Base-by-base conservation (phyloP, 2,329 filamentous ascomycete species). In the Xylaria multiplex region DNA sequence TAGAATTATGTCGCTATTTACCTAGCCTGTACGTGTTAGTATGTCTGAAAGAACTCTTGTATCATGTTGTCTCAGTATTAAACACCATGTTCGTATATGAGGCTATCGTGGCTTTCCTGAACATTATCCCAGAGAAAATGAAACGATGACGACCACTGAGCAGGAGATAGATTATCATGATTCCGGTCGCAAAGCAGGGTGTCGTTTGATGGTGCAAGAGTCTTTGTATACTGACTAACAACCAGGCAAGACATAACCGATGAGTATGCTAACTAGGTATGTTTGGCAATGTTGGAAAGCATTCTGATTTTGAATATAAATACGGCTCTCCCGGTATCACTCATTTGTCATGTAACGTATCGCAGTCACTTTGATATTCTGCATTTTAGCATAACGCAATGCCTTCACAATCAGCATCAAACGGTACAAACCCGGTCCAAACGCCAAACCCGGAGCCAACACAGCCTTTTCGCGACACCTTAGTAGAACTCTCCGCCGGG, bases 51-150 rank as follows among this genome's bases (percentile, higher is more conserved):
- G 22, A n/a, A 35, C n/a, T 11, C 24, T 27, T 14, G 37, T 60
- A 16, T 35, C 48, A 30, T 43, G 9, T 35, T 60, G 58, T 60
- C 58, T 53, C 48, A 45, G 27, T 42, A 35, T 60, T 48, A 53
- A 60, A 60, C 58, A 32, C 40, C 16, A 43, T 30, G 7, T 49
- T 42, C 14, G 42, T 24, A 43, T 1, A 9, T 53, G 57, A 35
- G 6, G 37, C 37, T 13, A 60, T 60, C 37, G 37, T n/a, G 40
- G 27, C 58, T 16, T 40, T 40, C 7, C 32, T 16, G 42, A 59
- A 50, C 45, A 50, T 19, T 42, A 30, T 22, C 6, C 30, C 5
- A 22, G 22, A 53, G 9, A 24, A 11, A 37, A 40, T 40, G n/a
- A 50, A 50, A 6, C 27, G 37, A 58, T 43, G 42, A 37, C 27